Evolutionary conservation across 139 green algal genomes (phyloP), one percentile per base, ranked within the genome.

Genomic region (Zygnema circumcarinatum): DNA sequence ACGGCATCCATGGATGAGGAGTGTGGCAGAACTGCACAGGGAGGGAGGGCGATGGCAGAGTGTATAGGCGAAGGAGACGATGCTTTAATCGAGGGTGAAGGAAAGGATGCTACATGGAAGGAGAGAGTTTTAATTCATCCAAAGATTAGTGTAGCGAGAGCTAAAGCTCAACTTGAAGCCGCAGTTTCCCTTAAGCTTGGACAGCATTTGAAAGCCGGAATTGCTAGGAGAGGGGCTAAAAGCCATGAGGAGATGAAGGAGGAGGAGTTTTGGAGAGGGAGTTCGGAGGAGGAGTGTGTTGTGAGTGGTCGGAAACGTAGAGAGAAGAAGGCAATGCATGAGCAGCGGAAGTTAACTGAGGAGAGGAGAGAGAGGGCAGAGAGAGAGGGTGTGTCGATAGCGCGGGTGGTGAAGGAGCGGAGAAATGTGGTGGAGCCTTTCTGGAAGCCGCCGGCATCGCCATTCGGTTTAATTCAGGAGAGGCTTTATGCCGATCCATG

Each of bases 401-500:
- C 32, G 38, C 2, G 53, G 32, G 75, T 74, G 33, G 32, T 74
- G 39, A 85, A 78, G 79, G 31, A 67, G 79, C 40, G 7, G 32
- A 21, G 29, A 36, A 32, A 87, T 40, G 82, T 88, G 25, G 72
- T 87, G 73, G 82, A 88, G 35, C 82, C 69, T 33, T 35, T 7
- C 25, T 90, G 86, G 86, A n/a, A 68, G 31, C 86, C 86, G 1
- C 86, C 86, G 35, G 40, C 54, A 21, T 90, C 86, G 2, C 86
- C 86, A 7, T 90, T 89, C 47, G 86, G 86, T 2, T 31, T 89
- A 21, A 90, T 89, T 7, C 87, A 91, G 54, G 95, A 98, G 90
- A 95, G 97, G 90, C 85, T 99, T 81, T 98, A 94, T 54, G 42
- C 88, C 0, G 90, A 98, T 88, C 96, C 97, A 22, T 99, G 96